phyloP scores from a whole-genome alignment of 1,284 basidiomycete genomes.

The Rugosomyces carneus region DNA sequence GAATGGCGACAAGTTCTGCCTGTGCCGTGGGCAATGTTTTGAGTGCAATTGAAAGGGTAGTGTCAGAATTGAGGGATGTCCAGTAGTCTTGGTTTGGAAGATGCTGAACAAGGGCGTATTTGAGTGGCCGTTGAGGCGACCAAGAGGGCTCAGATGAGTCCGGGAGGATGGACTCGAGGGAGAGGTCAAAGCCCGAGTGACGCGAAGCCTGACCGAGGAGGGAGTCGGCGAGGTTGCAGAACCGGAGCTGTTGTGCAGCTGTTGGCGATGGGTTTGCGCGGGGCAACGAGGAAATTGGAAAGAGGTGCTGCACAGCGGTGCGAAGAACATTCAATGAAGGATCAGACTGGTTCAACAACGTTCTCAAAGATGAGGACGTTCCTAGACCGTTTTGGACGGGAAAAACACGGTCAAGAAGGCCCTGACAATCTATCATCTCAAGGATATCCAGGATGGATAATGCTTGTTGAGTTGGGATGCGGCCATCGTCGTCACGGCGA shows the following conservation, averaged over 20 bases:
- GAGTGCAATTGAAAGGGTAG: constrained; percentile 31
- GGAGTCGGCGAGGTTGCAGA: constrained; percentile 65
- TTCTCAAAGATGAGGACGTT: constrained; percentile 50
- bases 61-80: constrained; percentile 61
- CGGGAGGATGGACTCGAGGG: constrained; percentile 39
- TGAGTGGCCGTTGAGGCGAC: constrained; percentile 24
- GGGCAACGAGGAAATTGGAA: constrained; percentile 60
- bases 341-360: constrained; percentile 49
- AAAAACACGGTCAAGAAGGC: constrained; percentile 75
- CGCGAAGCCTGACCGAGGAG: constrained; percentile 65
- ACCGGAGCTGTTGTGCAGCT: constrained; percentile 61
- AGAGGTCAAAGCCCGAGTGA: constrained; percentile 38
- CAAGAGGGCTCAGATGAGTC: constrained; percentile 19
- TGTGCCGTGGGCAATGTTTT: constrained; percentile 53
- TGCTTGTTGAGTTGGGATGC: constrained; percentile 45
- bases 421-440: constrained; percentile 67
- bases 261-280: constrained; percentile 54
- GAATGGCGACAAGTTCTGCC: constrained; percentile 67
- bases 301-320: constrained; percentile 59
- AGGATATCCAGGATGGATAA: constrained; percentile 69
- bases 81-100: constrained; percentile 71
- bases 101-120: constrained; percentile 72
- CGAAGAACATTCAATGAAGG: constrained; percentile 45
- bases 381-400: constrained; percentile 38
- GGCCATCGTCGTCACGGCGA: constrained; percentile 12